Percentiles rank a stretch among this genome's conserved stretches.
These are phyloP conservation scores for Striga asiatica DNA, from an alignment of 257 asterid genomes.

Conservation along the genomic window DNA sequence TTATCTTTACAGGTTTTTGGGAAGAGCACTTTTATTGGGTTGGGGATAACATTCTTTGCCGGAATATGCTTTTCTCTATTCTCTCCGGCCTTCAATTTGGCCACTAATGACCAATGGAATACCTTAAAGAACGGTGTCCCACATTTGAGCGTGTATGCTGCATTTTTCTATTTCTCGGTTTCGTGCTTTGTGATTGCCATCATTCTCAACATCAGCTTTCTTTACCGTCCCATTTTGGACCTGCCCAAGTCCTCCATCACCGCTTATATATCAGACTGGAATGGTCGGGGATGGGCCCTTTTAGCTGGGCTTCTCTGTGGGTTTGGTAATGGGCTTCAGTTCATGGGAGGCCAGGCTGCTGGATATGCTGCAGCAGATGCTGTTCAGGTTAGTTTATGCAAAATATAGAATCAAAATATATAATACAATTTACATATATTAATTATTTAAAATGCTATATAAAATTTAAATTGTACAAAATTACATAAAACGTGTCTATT, in stretches of 20 bases:
- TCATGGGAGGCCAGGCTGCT: constrained; percentile 99
- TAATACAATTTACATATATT: too few relatives aligned
- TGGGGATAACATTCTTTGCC: constrained; percentile 75
- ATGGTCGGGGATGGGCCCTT: constrained; percentile 89
- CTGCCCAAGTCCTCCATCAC: constrained; percentile 64
- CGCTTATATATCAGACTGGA: constrained; percentile 67
- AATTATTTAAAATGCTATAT: too few relatives aligned
- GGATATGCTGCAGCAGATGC: constrained; percentile 99
- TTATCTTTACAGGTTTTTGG: constrained; percentile 58
- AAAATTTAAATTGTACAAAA: too few relatives aligned
- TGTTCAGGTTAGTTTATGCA: constrained; percentile 21
- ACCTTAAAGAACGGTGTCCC: constrained; percentile 53
- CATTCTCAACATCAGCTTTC: constrained; percentile 54
- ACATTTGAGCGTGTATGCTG: constrained; percentile 71
- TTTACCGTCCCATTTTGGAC: constrained; percentile 56
- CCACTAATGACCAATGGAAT: constrained; percentile 90
- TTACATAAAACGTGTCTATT: too few relatives aligned
- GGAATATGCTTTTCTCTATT: constrained; percentile 83
- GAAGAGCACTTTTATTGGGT: constrained; percentile 63
- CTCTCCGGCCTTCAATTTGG: constrained; percentile 85
- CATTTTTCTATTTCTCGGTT: constrained; percentile 84
- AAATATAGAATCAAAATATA: too few relatives aligned
- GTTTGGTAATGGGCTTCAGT: constrained; percentile 92
- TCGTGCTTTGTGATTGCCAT: constrained; percentile 67
- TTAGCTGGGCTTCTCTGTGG: constrained; percentile 89